Evolutionary conservation across 768 basidiomycete genomes (phyloP), one percentile per base, ranked within the genome.

Genomic region (Kwoniella sp.): DNA sequence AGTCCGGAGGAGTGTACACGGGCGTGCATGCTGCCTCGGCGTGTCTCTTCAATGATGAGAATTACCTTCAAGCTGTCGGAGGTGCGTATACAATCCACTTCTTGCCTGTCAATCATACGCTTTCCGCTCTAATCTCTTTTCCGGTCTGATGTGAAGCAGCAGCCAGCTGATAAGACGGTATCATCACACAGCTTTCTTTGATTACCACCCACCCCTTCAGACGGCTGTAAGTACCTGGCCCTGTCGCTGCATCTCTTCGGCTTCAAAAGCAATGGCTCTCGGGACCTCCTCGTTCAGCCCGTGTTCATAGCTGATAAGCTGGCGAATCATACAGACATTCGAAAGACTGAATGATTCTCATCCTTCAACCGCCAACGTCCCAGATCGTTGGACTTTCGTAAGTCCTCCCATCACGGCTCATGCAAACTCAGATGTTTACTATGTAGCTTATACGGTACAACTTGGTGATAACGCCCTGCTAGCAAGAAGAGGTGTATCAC

Each of bases 1-100:
- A 89, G 70, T 75, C 81, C 1, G 89, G 90, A 61, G 90, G 90
- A 0, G 89, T 86, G 63, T 90, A 89, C 67, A 82, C 89, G 41
- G 89, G 84, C 1, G 82, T 90, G 31, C 90, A 91, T 75, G 84
- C 87, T 51, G 86, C 87, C 8, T 85, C 86, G 1, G 89, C 87
- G 56, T 85, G 85, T 31, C 78, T 90, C 48, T 82, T 83, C 45
- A 86, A 86, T 65, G 84, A 85, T 2, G 83, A 84, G 0, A 88
- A 86, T 71, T 90, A 85, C 72, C 82, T 82, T 20, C 82, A 80
- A 56, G 86, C 88, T 75, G 73, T 90, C 59, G 88, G 87, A 59
- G 74, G 74, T 73, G 66, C 65, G 72, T 71, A 8, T 7, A 8
- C n/a, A n/a, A n/a, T n/a, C n/a, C n/a, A n/a, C 20, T 22, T 29